Conservation (phyloP, 192 early-diverging fungal species). For the Podila epicladia region DNA sequence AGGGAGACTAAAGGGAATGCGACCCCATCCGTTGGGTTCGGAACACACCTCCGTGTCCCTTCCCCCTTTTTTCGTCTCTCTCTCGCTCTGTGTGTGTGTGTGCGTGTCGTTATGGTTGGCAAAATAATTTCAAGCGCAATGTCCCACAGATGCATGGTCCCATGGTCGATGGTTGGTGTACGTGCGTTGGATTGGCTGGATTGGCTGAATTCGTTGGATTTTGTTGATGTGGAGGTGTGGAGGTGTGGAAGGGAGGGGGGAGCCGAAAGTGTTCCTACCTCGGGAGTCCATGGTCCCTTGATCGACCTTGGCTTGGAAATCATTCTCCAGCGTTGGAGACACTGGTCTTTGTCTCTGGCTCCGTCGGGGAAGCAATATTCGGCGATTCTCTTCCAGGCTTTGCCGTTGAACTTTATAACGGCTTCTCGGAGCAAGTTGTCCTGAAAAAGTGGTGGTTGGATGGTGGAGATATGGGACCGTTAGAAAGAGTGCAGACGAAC, state of each 20-base stretch:
- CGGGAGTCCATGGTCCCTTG: slow-evolving; percentile 52
- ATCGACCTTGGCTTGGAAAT: slow-evolving; percentile 51
- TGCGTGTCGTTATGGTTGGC: too few relatives aligned
- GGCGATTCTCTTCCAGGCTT: slow-evolving; percentile 51
- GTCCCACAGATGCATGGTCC: too few relatives aligned
- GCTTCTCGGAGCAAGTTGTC: slow-evolving; percentile 43
- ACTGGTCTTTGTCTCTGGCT: slow-evolving; percentile 50
- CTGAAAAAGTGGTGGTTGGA: slow-evolving; percentile 1
- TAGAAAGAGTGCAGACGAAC: background rate
- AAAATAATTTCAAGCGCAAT: too few relatives aligned
- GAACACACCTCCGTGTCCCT: too few relatives aligned
- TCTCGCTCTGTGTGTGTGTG: too few relatives aligned
- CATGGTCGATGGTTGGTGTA: too few relatives aligned
- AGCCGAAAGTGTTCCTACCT: slow-evolving; percentile 11
- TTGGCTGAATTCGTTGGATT: too few relatives aligned
- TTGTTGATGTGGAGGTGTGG: too few relatives aligned
- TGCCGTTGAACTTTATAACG: slow-evolving; percentile 50
- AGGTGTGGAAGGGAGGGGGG: background rate
- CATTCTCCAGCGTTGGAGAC: slow-evolving; percentile 52
- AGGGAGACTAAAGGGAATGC: too few relatives aligned
- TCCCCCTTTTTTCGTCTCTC: too few relatives aligned
- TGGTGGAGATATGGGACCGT: background rate
- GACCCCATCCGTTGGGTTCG: too few relatives aligned
- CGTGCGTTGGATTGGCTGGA: too few relatives aligned
- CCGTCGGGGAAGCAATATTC: slow-evolving; percentile 49